These are phyloP conservation scores for Glomus cerebriforme DNA, from an alignment of 192 early-diverging fungal genomes.

Conservation along the genomic window DNA sequence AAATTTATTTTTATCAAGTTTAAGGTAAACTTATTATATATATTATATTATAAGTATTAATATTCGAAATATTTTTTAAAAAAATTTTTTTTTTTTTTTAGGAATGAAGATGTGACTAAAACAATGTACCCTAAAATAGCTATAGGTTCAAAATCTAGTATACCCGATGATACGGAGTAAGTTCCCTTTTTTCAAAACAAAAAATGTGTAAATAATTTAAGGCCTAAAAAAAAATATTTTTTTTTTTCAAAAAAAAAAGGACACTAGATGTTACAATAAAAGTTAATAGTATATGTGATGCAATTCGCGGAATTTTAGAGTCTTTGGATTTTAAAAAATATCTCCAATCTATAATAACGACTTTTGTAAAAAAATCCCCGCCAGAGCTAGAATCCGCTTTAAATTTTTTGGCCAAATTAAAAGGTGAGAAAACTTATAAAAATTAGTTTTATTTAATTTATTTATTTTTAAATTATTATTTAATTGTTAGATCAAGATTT, in stretches of 20 bases:
- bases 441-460: no score
- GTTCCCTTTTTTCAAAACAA: conserved; percentile 21
- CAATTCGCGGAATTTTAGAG: conserved; percentile 64
- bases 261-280: conserved; percentile 48
- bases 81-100: no score
- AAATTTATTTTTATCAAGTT: conserved; percentile 85
- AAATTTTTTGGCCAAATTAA: conserved; percentile 62
- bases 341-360: conserved; percentile 82
- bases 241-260: not conserved
- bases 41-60: not conserved
- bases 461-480: not conserved
- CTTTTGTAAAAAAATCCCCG: conserved; percentile 78
- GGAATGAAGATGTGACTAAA: no score
- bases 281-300: conserved; percentile 73
- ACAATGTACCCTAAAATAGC: no score
- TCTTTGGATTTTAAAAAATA: conserved; percentile 54
- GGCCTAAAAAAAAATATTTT: conserved; percentile 19
- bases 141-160: no score
- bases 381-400: conserved; percentile 84
- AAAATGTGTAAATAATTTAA: not conserved
- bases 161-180: no score
- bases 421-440: conserved; percentile 29
- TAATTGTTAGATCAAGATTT: conserved; percentile 43
- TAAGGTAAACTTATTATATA: conserved; percentile 43
- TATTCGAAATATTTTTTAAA: not conserved